Percentiles rank a stretch among this genome's conserved stretches.
Evolutionary conservation across 139 green algal species (phyloP).

Genomic region (Desmodesmus armatus): DNA sequence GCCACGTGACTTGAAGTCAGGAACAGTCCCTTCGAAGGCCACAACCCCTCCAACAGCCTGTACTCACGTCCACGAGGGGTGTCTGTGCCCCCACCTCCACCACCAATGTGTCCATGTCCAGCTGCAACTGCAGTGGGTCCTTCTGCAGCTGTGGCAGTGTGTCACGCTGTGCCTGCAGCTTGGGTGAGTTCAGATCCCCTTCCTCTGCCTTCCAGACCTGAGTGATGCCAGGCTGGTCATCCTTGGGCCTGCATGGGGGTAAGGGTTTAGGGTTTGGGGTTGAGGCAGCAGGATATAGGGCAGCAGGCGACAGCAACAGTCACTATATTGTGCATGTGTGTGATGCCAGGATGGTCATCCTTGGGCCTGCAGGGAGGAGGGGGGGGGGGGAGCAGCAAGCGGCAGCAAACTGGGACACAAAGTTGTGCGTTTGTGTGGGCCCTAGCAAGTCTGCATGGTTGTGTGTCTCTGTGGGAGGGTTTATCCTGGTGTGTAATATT

Average conservation of each 20-base stretch:
- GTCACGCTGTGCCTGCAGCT: constrained; percentile 17
- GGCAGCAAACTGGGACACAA: too few relatives aligned
- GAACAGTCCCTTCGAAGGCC: too few relatives aligned
- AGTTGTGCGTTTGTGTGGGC: too few relatives aligned
- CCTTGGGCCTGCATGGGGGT: constrained; percentile 8
- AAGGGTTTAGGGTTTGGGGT: neutral
- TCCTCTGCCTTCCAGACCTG: constrained; percentile 45
- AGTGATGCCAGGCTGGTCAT: neutral
- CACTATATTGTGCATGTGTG: too few relatives aligned
- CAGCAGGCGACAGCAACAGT: neutral
- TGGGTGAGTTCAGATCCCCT: constrained; percentile 4
- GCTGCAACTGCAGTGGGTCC: constrained; percentile 33
- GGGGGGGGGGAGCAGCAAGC: too few relatives aligned
- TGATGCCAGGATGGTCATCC: too few relatives aligned
- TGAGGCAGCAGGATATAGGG: neutral
- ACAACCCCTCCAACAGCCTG: too few relatives aligned
- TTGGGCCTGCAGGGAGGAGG: too few relatives aligned
- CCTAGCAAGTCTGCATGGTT: too few relatives aligned
- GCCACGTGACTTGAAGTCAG: too few relatives aligned
- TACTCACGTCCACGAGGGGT: constrained; percentile 26
- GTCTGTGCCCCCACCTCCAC: constrained; percentile 20
- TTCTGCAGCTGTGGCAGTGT: constrained; percentile 34
- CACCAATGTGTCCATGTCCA: constrained; percentile 28
- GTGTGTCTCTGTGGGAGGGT: too few relatives aligned
- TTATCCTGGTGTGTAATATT: too few relatives aligned